phyloP scores from a whole-genome alignment of 2,329 filamentous ascomycete genomes.

The Stagonosporopsis chrysanthemi region DNA sequence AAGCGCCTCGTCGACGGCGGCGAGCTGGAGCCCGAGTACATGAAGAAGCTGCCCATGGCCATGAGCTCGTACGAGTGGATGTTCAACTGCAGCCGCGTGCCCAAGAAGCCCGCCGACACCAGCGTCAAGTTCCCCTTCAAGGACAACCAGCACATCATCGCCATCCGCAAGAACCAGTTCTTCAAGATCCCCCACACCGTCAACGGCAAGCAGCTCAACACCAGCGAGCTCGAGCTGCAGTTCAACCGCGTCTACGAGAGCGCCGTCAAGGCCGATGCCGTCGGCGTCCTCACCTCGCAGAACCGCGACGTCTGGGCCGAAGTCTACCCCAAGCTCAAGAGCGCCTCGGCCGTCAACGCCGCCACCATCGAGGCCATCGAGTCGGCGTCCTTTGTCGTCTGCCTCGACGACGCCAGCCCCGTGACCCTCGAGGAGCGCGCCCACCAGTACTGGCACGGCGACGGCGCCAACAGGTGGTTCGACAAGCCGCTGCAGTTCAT shows the following conservation, averaged over 20 bases:
- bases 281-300: constrained; percentile 87
- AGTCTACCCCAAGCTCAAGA: constrained; percentile 69
- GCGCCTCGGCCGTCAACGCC: constrained; percentile 80
- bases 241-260: constrained; percentile 84
- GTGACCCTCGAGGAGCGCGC: constrained; percentile 95
- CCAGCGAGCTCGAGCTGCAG: constrained; percentile 86
- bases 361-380: constrained; percentile 82
- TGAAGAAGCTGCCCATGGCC: constrained; percentile 96
- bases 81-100: constrained; percentile 93
- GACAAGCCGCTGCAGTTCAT: constrained; percentile 99
- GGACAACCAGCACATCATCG: constrained; percentile 86
- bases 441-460: constrained; percentile 97
- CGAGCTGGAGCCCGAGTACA: constrained; percentile 93
- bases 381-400: constrained; percentile 87
- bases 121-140: constrained; percentile 78
- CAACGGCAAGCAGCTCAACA: constrained; percentile 84
- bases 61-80: constrained; percentile 99
- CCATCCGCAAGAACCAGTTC: constrained; percentile 94
- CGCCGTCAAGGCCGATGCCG: constrained; percentile 73
- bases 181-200: constrained; percentile 89
- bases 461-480: constrained; percentile 94
- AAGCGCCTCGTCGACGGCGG: constrained; percentile 87
- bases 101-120: constrained; percentile 81
- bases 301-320: constrained; percentile 95
- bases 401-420: constrained; percentile 88